Percentiles rank a stretch among this genome's conserved stretches.
Evolutionary conservation across 768 basidiomycete species (phyloP).

Genomic region (Trametes cingulata): DNA sequence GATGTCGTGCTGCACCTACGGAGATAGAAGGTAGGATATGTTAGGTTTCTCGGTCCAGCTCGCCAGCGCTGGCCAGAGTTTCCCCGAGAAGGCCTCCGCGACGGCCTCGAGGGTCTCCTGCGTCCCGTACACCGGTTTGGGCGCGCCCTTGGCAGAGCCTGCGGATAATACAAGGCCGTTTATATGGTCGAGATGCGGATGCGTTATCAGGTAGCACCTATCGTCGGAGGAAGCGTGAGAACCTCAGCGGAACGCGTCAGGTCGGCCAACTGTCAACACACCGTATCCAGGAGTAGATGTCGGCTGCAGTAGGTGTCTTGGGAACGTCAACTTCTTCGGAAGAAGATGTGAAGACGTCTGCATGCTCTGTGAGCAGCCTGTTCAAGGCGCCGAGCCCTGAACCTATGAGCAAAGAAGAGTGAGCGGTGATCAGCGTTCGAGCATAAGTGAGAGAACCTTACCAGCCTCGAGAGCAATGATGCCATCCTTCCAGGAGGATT

Average conservation of each 20-base stretch:
- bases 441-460: slow-evolving; percentile 34
- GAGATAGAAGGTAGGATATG: slow-evolving; percentile 60
- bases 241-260: not conserved
- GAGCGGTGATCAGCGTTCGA: not conserved
- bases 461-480: slow-evolving; percentile 88
- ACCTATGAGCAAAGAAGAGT: too few relatives aligned
- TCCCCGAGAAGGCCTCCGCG: slow-evolving; percentile 71
- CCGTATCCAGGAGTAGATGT: slow-evolving; percentile 48
- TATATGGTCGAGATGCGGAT: slow-evolving; percentile 91
- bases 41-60: slow-evolving; percentile 69
- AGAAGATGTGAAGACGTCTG: slow-evolving; percentile 50
- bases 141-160: slow-evolving; percentile 64
- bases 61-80: slow-evolving; percentile 85
- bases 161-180: slow-evolving; percentile 81
- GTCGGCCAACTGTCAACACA: slow-evolving; percentile 8
- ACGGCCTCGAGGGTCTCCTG: slow-evolving; percentile 65
- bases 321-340: slow-evolving; percentile 26
- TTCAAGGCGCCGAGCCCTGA: slow-evolving; percentile 82
- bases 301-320: slow-evolving; percentile 40
- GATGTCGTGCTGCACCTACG: slow-evolving; percentile 44
- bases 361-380: slow-evolving; percentile 56
- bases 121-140: slow-evolving; percentile 65
- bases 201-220: slow-evolving; percentile 84
- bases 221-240: not conserved
- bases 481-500: slow-evolving; percentile 74